Evolutionary conservation across 768 basidiomycete genomes (phyloP).

Genomic region (Lentinula sp.): DNA sequence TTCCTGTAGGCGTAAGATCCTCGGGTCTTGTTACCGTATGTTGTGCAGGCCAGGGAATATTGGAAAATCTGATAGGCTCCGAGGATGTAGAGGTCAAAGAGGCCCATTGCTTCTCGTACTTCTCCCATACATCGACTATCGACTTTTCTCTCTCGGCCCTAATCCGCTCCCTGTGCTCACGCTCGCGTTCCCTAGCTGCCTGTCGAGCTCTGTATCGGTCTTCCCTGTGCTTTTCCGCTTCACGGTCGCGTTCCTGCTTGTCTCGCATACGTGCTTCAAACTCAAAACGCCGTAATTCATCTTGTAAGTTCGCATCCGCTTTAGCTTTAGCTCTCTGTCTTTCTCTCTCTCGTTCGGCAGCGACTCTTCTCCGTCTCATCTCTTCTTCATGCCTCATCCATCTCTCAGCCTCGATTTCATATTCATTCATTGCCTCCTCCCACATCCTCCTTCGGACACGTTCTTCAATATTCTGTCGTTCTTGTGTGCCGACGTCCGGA

Average conservation of each 20-base stretch:
- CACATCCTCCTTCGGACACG: constrained; percentile 33
- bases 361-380: constrained; percentile 25
- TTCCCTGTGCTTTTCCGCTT: constrained; percentile 38
- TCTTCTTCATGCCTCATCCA: constrained; percentile 50
- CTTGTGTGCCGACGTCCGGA: constrained; percentile 19
- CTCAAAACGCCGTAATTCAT: constrained; percentile 44
- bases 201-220: constrained; percentile 33
- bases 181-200: constrained; percentile 29
- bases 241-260: constrained; percentile 18
- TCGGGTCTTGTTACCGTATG: constrained; percentile 32
- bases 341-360: constrained; percentile 37
- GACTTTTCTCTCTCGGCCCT: constrained; percentile 31
- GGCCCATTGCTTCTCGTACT: constrained; percentile 67
- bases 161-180: constrained; percentile 35
- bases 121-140: constrained; percentile 50
- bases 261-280: constrained; percentile 38
- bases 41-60: constrained; percentile 69
- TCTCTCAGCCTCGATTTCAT: constrained; percentile 43
- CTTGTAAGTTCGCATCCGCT: constrained; percentile 21
- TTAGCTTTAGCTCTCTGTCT: constrained; percentile 38
- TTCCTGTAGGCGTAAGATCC: constrained; percentile 49
- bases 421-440: constrained; percentile 48
- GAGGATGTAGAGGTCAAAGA: constrained; percentile 29
- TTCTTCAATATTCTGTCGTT: constrained; percentile 19
- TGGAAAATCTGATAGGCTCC: constrained; percentile 47